phyloP scores from a whole-genome alignment of 2,329 filamentous ascomycete genomes.

The Penicillium sp. region DNA sequence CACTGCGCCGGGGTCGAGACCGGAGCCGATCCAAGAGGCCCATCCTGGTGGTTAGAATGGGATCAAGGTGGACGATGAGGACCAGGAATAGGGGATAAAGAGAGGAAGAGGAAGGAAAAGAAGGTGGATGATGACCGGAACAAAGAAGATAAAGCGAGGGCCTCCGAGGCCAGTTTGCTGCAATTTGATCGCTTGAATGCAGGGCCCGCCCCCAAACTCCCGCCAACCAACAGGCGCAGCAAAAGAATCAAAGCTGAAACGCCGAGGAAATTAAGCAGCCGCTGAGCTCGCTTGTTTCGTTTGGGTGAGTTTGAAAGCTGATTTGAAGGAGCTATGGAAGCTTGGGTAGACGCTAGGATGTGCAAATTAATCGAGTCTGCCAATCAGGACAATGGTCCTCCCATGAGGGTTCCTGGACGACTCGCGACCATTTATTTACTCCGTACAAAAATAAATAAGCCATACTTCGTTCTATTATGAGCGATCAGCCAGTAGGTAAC shows the following conservation, averaged over 20 bases:
- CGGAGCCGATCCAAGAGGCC: slow-evolving; percentile 35
- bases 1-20: slow-evolving; percentile 33
- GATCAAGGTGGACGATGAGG: not conserved
- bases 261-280: not conserved
- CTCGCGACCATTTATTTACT: too few relatives aligned
- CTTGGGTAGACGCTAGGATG: not conserved
- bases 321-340: too few relatives aligned
- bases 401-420: too few relatives aligned
- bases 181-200: slow-evolving; percentile 12
- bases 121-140: not conserved
- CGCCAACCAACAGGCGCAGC: not conserved
- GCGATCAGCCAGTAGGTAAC: too few relatives aligned
- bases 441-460: too few relatives aligned
- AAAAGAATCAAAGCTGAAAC: slow-evolving; percentile 7
- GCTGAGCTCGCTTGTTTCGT: not conserved
- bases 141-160: not conserved
- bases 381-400: too few relatives aligned
- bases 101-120: slow-evolving; percentile 10
- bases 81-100: not conserved
- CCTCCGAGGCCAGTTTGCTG: not conserved
- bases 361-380: not conserved
- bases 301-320: too few relatives aligned
- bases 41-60: slow-evolving; percentile 24
- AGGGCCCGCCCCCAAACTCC: slow-evolving; percentile 6
- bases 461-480: too few relatives aligned